Evolutionary conservation across 768 basidiomycete genomes (phyloP), one percentile per base, ranked within the genome.

Genomic region (Pleurotus platypus): DNA sequence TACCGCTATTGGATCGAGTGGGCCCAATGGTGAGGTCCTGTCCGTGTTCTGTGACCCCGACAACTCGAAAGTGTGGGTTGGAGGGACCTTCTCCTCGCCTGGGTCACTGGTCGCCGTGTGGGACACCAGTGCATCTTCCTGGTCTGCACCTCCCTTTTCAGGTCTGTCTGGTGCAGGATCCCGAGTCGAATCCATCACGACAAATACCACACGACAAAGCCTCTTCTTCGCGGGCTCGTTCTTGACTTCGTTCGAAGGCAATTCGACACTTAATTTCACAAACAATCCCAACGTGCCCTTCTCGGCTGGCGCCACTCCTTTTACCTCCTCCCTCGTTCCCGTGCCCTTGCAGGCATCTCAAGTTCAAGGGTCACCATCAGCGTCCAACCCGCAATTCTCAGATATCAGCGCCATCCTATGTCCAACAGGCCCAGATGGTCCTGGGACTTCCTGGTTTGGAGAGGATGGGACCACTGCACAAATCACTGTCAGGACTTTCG

Each of bases 201-300:
- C 87, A 27, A 90, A 90, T 63, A 74, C 85, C 37, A 86, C 91
- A 54, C 78, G 80, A 55, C 73, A 78, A 11, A 90, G 89, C 60
- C 72, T 98, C 55, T 88, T 94, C 67, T 94, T 98, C 66, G 81
- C 89, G 0, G 97, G 97, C 39, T 87, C 88, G 11, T 99, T 99
- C 75, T 63, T 89, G 56, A 89, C 91, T 2, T 73, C 82, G 1
- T 94, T 92, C 66, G 71, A 72, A 26, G 84, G 85, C 46, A 80
- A 75, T 60, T 66, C 72, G 13, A 55, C 63, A 43, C 62, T 83
- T 48, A 89, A 85, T 65, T 80, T 80, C 60, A 85, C 86, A 42
- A 88, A 88, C 66, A 94, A 93, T 66, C 92, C 92, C 9, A 94
- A 89, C 58, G 86, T 94, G 3, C 92, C 92, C 11, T 86, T 84